Conservation (phyloP, 2,329 filamentous ascomycete genomes). For the Phyllosticta citribraziliensis region DNA sequence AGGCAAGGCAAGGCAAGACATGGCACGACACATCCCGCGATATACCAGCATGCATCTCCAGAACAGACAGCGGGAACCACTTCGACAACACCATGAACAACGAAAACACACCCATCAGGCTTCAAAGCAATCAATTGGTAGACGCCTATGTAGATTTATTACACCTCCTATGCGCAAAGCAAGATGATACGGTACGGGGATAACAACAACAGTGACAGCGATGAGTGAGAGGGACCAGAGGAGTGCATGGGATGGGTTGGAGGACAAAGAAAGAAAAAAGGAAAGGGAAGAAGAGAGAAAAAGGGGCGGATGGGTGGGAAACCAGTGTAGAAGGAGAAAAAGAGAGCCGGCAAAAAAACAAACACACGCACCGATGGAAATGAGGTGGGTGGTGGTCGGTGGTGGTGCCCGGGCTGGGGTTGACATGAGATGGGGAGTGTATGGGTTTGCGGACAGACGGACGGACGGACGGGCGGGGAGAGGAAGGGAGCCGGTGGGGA, state of each 20-base stretch:
- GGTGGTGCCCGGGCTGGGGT: too few species aligned
- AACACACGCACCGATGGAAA: conserved; percentile 5
- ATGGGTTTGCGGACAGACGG: neutral
- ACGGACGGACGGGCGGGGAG: neutral
- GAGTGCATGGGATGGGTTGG: neutral
- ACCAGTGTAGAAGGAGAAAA: neutral
- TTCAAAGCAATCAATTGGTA: conserved; percentile 9
- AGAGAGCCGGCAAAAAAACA: conserved; percentile 7
- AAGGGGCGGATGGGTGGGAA: neutral
- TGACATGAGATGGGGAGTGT: too few species aligned
- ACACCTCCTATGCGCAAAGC: conserved; percentile 12
- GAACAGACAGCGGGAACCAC: too few species aligned
- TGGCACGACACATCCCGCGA: too few species aligned
- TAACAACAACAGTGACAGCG: too few species aligned
- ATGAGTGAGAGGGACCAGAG: conserved; percentile 1
- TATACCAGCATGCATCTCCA: too few species aligned
- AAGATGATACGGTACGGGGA: conserved; percentile 5
- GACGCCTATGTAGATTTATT: conserved; percentile 10
- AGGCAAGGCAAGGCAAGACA: too few species aligned
- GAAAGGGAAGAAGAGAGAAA: neutral
- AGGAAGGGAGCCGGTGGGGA: too few species aligned
- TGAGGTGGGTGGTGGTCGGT: neutral
- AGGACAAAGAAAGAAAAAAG: neutral
- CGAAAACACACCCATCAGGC: neutral
- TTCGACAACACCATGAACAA: too few species aligned